Percentiles rank a stretch among this genome's conserved stretches.
These are phyloP conservation scores for Amphicarpaea edgeworthii DNA, from an alignment of 306 rosid genomes.

Conservation along the genomic window DNA sequence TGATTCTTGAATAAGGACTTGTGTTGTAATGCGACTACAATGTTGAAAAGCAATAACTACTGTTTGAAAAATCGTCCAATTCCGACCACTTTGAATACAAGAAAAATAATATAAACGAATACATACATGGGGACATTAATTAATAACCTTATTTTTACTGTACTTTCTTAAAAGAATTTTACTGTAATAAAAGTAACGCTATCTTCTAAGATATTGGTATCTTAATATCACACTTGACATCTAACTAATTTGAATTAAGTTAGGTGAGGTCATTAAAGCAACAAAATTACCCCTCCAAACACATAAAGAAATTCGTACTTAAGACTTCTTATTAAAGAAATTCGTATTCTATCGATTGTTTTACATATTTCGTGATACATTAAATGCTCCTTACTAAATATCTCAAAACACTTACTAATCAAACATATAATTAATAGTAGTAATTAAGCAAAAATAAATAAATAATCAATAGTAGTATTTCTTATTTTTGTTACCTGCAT, in stretches of 20 bases:
- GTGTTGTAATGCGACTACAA: not conserved
- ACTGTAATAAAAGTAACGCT: too few species aligned
- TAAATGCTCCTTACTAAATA: not conserved
- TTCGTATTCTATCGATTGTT: not conserved
- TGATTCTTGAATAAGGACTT: slow-evolving; percentile 16
- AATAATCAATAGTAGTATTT: too few species aligned
- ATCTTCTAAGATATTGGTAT: too few species aligned
- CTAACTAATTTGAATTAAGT: not conserved
- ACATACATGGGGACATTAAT: not conserved
- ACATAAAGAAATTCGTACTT: too few species aligned
- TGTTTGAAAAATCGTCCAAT: not conserved
- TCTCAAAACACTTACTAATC: not conserved
- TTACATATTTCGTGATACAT: not conserved
- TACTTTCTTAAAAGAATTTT: too few species aligned
- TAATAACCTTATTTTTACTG: too few species aligned
- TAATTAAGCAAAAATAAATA: too few species aligned
- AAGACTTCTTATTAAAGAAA: too few species aligned
- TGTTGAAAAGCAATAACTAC: not conserved
- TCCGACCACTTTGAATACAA: slow-evolving; percentile 19
- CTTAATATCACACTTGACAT: not conserved
- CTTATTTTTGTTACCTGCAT: too few species aligned
- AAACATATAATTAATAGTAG: too few species aligned
- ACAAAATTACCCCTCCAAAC: not conserved
- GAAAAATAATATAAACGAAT: not conserved
- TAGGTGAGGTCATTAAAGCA: not conserved